Evolutionary conservation across 1,284 basidiomycete genomes (phyloP).

Genomic region (Ganoderma leucocontextum): DNA sequence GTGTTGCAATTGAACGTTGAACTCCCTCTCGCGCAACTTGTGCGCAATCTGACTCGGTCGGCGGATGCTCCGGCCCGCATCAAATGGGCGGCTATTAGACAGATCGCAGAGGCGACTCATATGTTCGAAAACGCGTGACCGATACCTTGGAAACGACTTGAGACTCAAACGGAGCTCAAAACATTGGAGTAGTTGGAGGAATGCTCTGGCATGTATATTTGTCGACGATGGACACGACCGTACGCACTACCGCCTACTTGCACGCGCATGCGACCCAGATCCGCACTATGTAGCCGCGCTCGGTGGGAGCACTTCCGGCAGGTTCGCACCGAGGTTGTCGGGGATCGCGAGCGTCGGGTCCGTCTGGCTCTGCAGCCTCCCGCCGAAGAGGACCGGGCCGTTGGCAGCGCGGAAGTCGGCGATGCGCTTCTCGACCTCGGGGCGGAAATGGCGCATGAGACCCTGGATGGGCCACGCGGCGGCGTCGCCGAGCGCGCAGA

Average conservation of each 20-base stretch:
- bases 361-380: constrained; percentile 75
- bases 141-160: neutral
- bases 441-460: constrained; percentile 96
- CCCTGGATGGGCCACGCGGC: constrained; percentile 99
- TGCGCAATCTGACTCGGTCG: neutral
- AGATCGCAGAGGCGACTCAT: too few relatives aligned
- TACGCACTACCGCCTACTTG: neutral
- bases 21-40: neutral
- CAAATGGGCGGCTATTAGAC: too few relatives aligned
- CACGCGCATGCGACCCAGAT: neutral
- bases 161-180: neutral
- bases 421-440: constrained; percentile 91
- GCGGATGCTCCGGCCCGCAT: neutral
- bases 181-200: neutral
- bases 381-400: constrained; percentile 92
- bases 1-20: too few relatives aligned
- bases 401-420: constrained; percentile 80
- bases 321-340: constrained; percentile 77
- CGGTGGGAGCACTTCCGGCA: constrained; percentile 44
- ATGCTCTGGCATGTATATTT: constrained; percentile 1
- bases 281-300: constrained; percentile 1
- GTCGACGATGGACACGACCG: neutral
- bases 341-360: constrained; percentile 82
- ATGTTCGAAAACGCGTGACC: too few relatives aligned
- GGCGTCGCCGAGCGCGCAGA: constrained; percentile 96